Percentiles rank a stretch among this genome's conserved stretches.
phyloP scores from a whole-genome alignment of 306 rosid genomes.

The Acacia melanoxylon region DNA sequence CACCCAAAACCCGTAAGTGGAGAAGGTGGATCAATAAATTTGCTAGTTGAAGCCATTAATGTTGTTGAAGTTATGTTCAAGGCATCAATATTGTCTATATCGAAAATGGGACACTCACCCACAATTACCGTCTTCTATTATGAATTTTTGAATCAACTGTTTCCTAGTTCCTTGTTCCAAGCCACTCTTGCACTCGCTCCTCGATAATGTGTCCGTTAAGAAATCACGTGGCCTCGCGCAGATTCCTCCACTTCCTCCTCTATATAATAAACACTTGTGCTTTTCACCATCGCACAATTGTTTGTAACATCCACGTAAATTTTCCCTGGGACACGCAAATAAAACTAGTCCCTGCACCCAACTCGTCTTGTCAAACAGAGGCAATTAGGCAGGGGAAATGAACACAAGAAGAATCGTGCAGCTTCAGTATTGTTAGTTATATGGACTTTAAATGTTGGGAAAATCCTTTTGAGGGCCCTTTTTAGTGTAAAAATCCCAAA shows the following conservation, averaged over 20 bases:
- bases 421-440: not conserved
- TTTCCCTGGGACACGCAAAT: not conserved
- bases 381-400: constrained; percentile 2
- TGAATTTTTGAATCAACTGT: constrained; percentile 11
- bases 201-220: constrained; percentile 27
- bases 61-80: not conserved
- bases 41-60: constrained; percentile 14
- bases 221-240: constrained; percentile 41
- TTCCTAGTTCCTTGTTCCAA: constrained; percentile 7
- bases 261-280: not conserved
- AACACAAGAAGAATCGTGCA: not conserved
- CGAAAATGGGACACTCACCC: constrained; percentile 5
- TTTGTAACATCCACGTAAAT: not conserved
- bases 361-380: constrained; percentile 10
- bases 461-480: no score
- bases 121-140: not conserved
- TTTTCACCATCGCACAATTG: constrained; percentile 5
- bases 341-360: not conserved
- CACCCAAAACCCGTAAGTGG: not conserved
- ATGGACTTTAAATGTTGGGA: not conserved
- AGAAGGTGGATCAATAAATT: constrained; percentile 9
- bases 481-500: no score
- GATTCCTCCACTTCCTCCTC: not conserved
- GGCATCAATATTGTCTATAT: not conserved
- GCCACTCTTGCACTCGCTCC: constrained; percentile 5